Evolutionary conservation across 2,329 filamentous ascomycete species (phyloP), one percentile per base, ranked within the genome.

Genomic region (Cladosporium velox): DNA sequence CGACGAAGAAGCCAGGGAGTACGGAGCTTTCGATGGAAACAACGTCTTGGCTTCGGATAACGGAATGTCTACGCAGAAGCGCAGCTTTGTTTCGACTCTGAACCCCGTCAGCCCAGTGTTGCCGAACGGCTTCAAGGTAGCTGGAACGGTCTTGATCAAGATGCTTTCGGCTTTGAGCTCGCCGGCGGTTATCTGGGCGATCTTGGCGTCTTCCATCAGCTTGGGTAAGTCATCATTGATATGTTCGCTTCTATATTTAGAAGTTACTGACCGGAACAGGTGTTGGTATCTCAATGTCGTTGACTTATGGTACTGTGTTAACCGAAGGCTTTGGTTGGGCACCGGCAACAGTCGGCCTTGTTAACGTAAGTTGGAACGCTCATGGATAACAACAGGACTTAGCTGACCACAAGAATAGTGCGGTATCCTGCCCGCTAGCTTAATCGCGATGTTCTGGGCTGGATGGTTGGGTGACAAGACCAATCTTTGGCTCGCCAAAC

Each of bases 301-400:
- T 80, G 11, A 77, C 76, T 1, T 81, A 81, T 66, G 73, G 77
- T 62, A 71, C 75, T 1, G 75, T 81, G 3, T 71, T 81, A 7
- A 69, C 74, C 18, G 62, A 70, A 21, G 70, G 67, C 35, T 80
- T 78, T 61, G 68, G 72, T 65, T 80, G 79, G 77, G 63, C 68
- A 4, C 49, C 69, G 11, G 70, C 67, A 14, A 69, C 67, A 2
- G 66, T 72, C 18, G 72, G 71, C 5, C 69, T 73, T n/a, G 65
- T 73, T 64, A 73, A 73, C 63, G 64, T 64, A 41, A 32, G 60
- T 64, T 12, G n/a, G 3, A 55, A 34, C 6, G 5, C 7, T 3
- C 6, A 32, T 15, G 3, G 4, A 32, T 7, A 41, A 21, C 14
- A 4, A 24, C 1, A 28, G 18, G 10, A 18, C 21, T 4, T 14